Conservation (phyloP, 345 rosid genomes). For the Turritis glabra region DNA sequence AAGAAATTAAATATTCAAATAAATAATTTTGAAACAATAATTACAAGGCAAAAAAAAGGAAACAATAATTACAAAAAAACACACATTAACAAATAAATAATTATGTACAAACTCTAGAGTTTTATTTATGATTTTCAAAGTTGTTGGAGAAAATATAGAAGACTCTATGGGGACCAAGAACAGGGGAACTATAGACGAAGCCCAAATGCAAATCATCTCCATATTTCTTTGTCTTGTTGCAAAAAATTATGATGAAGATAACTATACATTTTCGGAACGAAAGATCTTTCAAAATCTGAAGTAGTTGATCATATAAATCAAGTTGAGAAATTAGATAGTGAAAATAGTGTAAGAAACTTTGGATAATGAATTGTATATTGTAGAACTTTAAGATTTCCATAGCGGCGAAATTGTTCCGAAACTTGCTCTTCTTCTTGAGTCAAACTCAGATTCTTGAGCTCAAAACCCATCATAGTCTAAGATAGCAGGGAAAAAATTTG, state of each 20-base stretch:
- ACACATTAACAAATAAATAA: background rate
- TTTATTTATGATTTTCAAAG: conserved; percentile 9
- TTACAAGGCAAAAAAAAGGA: background rate
- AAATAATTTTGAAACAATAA: background rate
- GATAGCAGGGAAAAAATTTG: background rate
- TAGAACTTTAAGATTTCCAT: background rate
- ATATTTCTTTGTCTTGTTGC: background rate
- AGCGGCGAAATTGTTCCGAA: background rate
- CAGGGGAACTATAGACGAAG: background rate
- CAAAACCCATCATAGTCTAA: background rate
- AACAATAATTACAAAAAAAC: background rate
- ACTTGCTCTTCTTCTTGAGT: background rate
- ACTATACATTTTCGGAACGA: background rate
- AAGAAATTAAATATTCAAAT: background rate
- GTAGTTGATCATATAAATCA: background rate
- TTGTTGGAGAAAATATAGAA: background rate
- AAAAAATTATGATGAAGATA: background rate
- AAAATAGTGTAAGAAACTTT: background rate
- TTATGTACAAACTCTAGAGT: background rate
- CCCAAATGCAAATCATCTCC: background rate
- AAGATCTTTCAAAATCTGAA: background rate
- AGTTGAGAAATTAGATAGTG: background rate
- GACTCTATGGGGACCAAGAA: background rate
- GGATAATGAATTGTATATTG: background rate
- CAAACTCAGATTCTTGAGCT: background rate